Base-by-base conservation (phyloP, 2,329 filamentous ascomycete species). In the Trichoderma asperellum region DNA sequence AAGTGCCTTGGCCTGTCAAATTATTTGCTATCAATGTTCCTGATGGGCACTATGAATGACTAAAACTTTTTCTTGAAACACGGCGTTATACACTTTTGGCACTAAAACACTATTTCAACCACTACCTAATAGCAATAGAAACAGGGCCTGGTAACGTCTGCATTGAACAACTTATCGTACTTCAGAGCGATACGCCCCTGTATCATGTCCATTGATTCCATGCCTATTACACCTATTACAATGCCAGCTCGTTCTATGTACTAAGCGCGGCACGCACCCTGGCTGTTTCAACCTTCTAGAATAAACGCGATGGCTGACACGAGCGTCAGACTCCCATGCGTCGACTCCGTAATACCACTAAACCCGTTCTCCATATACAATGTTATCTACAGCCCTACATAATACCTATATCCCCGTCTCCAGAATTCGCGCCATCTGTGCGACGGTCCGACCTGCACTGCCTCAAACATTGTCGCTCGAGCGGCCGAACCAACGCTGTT, bases 391-490 rank as follows among this genome's bases (percentile, higher is more conserved):
- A n/a, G 4, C 34, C 34, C 21, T 58, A 21, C 32, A 8, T 58
- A n/a, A 58, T 21, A 7, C 11, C 11, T 24, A 24, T 24, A 49
- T 49, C 21, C 47, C 40, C 21, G 47, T 11, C 24, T 10, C 47
- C 53, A 16, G 53, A 56, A 5, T 56, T 56, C 53, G 53, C 53
- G 29, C 8, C 53, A 11, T 29, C 32, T 8, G 16, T 35, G 37
- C 37, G 27, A 37, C 53, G 53, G n/a, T 32, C 53, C 53, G 37
- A 37, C 27, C 29, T 58, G 53, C 63, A 47, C 63, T 53, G 63
- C 63, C 63, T 58, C 63, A 58, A 49, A 57, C 63, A 65, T 65
- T n/a, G 60, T 53, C 49, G 24, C 58, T 52, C 49, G 35, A 2
- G 53, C 29, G 29, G 16, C 32, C 16, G 10, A 12, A 24, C 56